These are phyloP conservation scores for Solanum chiquidenum DNA, from an alignment of 257 asterid genomes.

Conservation along the genomic window DNA sequence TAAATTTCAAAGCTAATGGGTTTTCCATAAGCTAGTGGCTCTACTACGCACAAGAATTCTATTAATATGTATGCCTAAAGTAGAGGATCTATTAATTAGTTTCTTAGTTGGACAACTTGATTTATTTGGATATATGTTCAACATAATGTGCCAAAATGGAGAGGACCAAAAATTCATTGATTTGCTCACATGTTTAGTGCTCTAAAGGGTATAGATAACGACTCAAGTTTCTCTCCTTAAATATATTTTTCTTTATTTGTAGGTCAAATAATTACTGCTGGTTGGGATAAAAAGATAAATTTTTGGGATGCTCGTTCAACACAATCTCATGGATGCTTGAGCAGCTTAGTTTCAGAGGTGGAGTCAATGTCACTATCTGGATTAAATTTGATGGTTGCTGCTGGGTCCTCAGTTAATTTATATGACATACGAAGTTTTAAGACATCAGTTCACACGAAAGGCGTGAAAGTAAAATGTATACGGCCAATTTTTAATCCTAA, in stretches of 20 bases:
- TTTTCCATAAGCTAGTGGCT: not conserved
- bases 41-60: not conserved
- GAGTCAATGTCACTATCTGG: slow-evolving; percentile 70
- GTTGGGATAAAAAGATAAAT: slow-evolving; percentile 73
- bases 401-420: slow-evolving; percentile 43
- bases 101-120: not conserved
- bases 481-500: slow-evolving; percentile 50
- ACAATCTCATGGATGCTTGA: slow-evolving; percentile 33
- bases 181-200: not conserved
- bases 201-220: not conserved
- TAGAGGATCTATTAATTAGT: not conserved
- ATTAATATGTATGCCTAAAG: not conserved
- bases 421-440: slow-evolving; percentile 60
- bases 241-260: not conserved
- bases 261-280: slow-evolving; percentile 62
- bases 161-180: not conserved
- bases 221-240: not conserved
- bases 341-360: slow-evolving; percentile 31
- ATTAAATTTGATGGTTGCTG: slow-evolving; percentile 53
- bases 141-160: not conserved
- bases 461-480: slow-evolving; percentile 51
- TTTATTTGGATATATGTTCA: not conserved
- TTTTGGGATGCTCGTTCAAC: slow-evolving; percentile 73
- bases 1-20: not conserved
- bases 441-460: slow-evolving; percentile 27